These are phyloP conservation scores for Coccomyxa subellipsoidea DNA, from an alignment of 163 green algal species.

Conservation along the genomic window DNA sequence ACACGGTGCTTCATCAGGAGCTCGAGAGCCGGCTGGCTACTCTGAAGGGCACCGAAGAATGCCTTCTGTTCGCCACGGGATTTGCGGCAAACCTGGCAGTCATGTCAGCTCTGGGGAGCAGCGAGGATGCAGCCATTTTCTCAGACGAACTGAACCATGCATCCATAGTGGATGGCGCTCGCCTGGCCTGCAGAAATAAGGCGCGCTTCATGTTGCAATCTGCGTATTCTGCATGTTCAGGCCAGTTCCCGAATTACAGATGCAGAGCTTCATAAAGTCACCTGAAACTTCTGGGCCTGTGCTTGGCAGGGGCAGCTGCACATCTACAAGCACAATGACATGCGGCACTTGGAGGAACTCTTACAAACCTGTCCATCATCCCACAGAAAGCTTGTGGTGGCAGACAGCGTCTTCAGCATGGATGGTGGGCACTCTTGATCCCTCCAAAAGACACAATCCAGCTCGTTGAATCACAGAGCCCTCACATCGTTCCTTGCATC, in stretches of 20 bases:
- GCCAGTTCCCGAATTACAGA: no score
- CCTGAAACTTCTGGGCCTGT: neutral
- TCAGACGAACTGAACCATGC: constrained; percentile 97
- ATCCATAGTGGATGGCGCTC: constrained; percentile 89
- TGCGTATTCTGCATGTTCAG: no score
- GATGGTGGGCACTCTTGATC: constrained; percentile 50
- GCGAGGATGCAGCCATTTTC: constrained; percentile 62
- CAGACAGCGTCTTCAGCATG: constrained; percentile 94
- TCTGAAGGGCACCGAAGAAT: constrained; percentile 79
- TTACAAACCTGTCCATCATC: neutral
- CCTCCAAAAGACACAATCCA: neutral
- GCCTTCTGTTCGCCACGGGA: constrained; percentile 86
- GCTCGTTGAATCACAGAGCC: no score
- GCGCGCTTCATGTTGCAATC: no score
- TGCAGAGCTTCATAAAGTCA: no score
- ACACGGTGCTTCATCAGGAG: constrained; percentile 67
- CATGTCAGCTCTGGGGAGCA: constrained; percentile 46
- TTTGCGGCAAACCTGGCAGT: constrained; percentile 89
- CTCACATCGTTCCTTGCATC: neutral
- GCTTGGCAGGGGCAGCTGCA: constrained; percentile 32
- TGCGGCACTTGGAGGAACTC: constrained; percentile 70
- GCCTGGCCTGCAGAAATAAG: constrained; percentile 82
- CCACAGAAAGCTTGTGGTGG: constrained; percentile 74
- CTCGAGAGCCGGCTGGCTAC: constrained; percentile 75
- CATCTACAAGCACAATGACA: constrained; percentile 92